Evolutionary conservation across 371 early-diverging fungal genomes (phyloP).

Genomic region (Lichtheimia ramosa): DNA sequence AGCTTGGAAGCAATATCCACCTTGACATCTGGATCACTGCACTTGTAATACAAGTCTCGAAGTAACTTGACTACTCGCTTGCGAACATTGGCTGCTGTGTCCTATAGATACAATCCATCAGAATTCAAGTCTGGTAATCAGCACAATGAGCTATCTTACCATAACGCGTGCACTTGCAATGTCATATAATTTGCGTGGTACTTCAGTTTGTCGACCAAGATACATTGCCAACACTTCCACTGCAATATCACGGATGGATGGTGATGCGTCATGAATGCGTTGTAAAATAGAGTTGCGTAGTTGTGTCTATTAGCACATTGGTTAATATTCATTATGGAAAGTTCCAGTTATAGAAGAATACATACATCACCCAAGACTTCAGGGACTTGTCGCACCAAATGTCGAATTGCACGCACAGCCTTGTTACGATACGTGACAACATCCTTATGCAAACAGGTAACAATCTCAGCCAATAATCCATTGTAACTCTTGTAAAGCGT

Average conservation of each 20-base stretch:
- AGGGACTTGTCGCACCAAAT: conserved; percentile 66
- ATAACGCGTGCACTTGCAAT: conserved; percentile 71
- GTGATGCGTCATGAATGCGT: conserved; percentile 79
- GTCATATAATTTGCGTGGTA: conserved; percentile 72
- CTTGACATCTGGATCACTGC: conserved; percentile 47
- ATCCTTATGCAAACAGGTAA: conserved; percentile 63
- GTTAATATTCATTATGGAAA: neutral
- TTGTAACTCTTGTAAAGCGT: conserved; percentile 71
- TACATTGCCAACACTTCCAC: conserved; percentile 86
- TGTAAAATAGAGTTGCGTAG: conserved; percentile 71
- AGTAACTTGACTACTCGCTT: conserved; percentile 83
- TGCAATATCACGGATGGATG: conserved; percentile 90
- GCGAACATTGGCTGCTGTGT: conserved; percentile 83
- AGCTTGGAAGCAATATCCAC: conserved; percentile 78
- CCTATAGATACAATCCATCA: conserved; percentile 43
- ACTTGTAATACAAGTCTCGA: conserved; percentile 64
- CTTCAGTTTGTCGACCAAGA: conserved; percentile 57
- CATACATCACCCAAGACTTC: conserved; percentile 57
- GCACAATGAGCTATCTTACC: conserved; percentile 36
- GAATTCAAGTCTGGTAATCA: neutral
- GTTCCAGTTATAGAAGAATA: neutral
- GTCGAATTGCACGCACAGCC: conserved; percentile 75
- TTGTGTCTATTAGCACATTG: conserved; percentile 31
- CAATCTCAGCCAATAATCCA: conserved; percentile 63
- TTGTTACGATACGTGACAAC: conserved; percentile 72